Evolutionary conservation across 306 rosid species (phyloP).

Genomic region (Prunus salicina): DNA sequence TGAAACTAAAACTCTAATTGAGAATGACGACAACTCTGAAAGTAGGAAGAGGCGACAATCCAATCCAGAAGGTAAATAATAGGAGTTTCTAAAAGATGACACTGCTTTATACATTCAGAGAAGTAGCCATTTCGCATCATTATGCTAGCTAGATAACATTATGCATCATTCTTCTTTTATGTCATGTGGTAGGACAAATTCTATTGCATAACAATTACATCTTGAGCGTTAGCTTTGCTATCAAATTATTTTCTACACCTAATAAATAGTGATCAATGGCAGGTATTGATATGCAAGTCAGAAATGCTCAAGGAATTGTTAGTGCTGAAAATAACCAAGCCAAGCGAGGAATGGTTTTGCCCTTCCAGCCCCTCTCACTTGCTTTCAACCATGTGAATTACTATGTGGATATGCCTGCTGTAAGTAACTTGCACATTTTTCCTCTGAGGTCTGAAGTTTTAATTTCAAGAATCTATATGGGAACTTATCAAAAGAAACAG

Average conservation of each 20-base stretch:
- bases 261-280: neutral
- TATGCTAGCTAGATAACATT: neutral
- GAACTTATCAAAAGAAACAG: neutral
- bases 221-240: neutral
- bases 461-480: neutral
- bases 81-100: neutral
- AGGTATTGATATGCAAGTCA: constrained; percentile 20
- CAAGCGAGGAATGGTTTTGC: constrained; percentile 18
- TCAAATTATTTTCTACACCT: neutral
- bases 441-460: neutral
- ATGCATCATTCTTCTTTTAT: too few relatives aligned
- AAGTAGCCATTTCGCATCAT: neutral
- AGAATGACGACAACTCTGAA: constrained; percentile 4
- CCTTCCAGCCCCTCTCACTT: constrained; percentile 23
- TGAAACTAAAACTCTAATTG: constrained; percentile 19
- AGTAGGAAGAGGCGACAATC: constrained; percentile 6
- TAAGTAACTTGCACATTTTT: neutral
- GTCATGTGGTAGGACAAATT: neutral
- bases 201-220: neutral
- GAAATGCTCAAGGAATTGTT: constrained; percentile 15
- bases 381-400: constrained; percentile 26
- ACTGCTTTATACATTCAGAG: neutral
- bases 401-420: constrained; percentile 24
- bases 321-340: neutral
- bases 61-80: constrained; percentile 9